Evolutionary conservation across 2,329 filamentous ascomycete genomes (phyloP).

Genomic region (Graphilbum fragrans): DNA sequence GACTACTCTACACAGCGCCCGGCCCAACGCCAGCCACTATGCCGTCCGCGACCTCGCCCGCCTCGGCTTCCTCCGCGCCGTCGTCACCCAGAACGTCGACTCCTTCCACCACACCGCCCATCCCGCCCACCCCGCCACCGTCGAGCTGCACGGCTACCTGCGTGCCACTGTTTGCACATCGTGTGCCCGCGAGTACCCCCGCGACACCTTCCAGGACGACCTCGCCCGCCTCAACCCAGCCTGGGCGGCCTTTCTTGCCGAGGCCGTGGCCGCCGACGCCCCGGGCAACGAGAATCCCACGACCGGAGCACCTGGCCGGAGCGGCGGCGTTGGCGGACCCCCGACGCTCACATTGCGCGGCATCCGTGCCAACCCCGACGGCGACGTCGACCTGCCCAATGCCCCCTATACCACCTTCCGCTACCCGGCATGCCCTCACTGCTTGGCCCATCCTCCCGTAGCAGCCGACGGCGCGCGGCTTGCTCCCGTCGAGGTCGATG

Average conservation of each 20-base stretch:
- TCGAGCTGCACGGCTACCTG: conserved; percentile 88
- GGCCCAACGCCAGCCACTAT: conserved; percentile 67
- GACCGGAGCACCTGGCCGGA: conserved; percentile 43
- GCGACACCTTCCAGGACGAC: conserved; percentile 63
- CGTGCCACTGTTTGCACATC: conserved; percentile 69
- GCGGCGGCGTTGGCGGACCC: neutral
- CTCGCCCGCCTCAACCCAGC: conserved; percentile 71
- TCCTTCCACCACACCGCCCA: conserved; percentile 79
- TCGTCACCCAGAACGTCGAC: conserved; percentile 95
- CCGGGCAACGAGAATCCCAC: conserved; percentile 65
- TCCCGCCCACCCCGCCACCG: conserved; percentile 51
- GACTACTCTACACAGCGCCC: conserved; percentile 67
- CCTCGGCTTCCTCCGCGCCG: conserved; percentile 59
- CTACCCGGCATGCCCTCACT: conserved; percentile 80
- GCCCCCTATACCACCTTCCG: conserved; percentile 83
- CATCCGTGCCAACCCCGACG: conserved; percentile 81
- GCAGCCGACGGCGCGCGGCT: conserved; percentile 37
- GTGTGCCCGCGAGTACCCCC: conserved; percentile 60
- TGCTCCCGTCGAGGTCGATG: conserved; percentile 55
- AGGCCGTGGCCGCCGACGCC: conserved; percentile 62
- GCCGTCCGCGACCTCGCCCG: conserved; percentile 61
- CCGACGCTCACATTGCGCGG: conserved; percentile 25
- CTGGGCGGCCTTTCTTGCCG: conserved; percentile 66
- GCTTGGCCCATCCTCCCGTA: conserved; percentile 51
- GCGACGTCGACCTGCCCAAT: conserved; percentile 80